phyloP scores from a whole-genome alignment of 2,329 filamentous ascomycete genomes.

The Aspergillus sp. region DNA sequence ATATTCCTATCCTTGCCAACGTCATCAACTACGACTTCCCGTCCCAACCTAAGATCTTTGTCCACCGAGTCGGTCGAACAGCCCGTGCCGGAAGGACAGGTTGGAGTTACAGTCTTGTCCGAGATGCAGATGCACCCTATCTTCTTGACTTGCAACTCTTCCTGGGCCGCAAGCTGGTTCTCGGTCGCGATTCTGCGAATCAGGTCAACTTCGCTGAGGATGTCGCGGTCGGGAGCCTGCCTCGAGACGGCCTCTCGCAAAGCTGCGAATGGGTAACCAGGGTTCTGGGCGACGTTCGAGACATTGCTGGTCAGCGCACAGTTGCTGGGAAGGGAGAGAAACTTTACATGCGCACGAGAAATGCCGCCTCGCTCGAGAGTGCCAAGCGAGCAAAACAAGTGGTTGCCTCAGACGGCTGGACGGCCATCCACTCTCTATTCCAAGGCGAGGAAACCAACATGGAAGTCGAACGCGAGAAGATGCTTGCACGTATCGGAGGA shows the following conservation, averaged over 20 bases:
- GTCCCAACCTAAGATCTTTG: constrained; percentile 92
- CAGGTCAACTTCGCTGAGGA: constrained; percentile 74
- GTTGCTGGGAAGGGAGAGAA: constrained; percentile 89
- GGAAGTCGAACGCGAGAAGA: constrained; percentile 74
- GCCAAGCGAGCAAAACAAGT: constrained; percentile 83
- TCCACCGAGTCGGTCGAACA: constrained; percentile 93
- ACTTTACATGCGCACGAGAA: constrained; percentile 85
- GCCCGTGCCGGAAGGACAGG: constrained; percentile 89
- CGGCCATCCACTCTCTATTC: constrained; percentile 77
- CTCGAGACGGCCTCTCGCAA: constrained; percentile 70
- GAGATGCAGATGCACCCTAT: constrained; percentile 86
- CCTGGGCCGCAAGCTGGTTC: constrained; percentile 75
- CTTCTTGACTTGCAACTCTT: constrained; percentile 93
- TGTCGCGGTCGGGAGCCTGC: constrained; percentile 75
- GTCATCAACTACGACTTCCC: constrained; percentile 99
- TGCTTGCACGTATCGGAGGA: constrained; percentile 84
- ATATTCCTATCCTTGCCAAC: constrained; percentile 93
- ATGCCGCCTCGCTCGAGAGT: constrained; percentile 85
- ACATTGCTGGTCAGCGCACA: constrained; percentile 67
- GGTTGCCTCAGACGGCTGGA: constrained; percentile 68
- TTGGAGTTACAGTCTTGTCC: constrained; percentile 92
- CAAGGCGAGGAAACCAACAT: constrained; percentile 61
- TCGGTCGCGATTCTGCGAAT: constrained; percentile 65
- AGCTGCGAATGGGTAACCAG: constrained; percentile 83
- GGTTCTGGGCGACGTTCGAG: constrained; percentile 70